Evolutionary conservation across 495 filamentous ascomycete species (phyloP), one percentile per base, ranked within the genome.

Genomic region (Lichina pygmaea): DNA sequence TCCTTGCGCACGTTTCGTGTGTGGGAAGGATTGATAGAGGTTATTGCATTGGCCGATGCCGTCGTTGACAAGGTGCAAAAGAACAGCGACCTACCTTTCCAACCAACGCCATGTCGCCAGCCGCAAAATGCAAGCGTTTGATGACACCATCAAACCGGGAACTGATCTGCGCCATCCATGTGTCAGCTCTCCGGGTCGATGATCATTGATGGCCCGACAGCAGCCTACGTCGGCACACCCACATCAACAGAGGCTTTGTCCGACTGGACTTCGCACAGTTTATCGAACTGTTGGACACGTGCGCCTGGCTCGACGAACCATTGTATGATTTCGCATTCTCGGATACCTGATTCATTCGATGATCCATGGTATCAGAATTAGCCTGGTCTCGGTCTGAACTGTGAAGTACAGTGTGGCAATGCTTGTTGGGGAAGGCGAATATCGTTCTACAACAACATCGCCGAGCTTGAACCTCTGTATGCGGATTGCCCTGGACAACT

Each of bases 221-320:
- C 10, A n/a, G n/a, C 11, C n/a, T 33, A 9, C 15, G 12, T 17
- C 12, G 12, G 39, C 30, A 17, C 34, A 30, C 48, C 41, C 53
- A 78, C 75, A 64, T 95, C 89, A 38, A 93, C 84, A n/a, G 83
- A 86, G 11, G 91, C 91, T 60, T 99, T 99, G 62, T 99, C 91
- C 46, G 81, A 89, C 57, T 94, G 89, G 38, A 95, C 91, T 62
- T 99, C 89, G 59, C 91, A 99, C 36, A 99, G 63, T 46, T 83
- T 86, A 56, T 91, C 86, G 72, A 92, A 99, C 61, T 99, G 84
- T 64, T 95, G 86, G 52, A 99, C 84, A 45, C 83, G 75, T 24
- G 91, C 91, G 44, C 81, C 86, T 44, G 92, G 86, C 58, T 93
- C 78, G 49, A 95, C 89, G 58, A 94, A 99, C 91, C 91, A 99